Evolutionary conservation across 2,329 filamentous ascomycete genomes (phyloP).

Genomic region (Lasiodiplodia gonubiensis): DNA sequence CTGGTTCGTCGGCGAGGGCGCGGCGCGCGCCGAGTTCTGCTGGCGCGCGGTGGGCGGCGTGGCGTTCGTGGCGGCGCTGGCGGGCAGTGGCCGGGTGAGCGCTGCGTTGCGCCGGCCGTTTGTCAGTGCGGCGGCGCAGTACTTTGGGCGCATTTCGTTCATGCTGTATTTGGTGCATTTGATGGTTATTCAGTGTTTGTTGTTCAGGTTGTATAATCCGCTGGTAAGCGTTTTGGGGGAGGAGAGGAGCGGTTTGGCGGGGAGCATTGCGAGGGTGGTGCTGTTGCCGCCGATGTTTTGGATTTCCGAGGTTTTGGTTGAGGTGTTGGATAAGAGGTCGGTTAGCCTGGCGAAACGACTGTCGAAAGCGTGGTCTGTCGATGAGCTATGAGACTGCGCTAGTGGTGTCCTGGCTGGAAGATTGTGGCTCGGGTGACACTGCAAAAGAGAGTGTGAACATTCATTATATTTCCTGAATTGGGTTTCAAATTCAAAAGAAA

Average conservation of each 20-base stretch:
- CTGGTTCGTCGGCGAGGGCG: background rate
- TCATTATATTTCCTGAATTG: too few species aligned
- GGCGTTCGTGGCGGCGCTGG: constrained; percentile 1
- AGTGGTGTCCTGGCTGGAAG: too few species aligned
- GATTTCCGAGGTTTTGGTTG: background rate
- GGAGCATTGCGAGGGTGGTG: background rate
- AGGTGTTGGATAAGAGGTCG: constrained; percentile 2
- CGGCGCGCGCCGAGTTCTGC: background rate
- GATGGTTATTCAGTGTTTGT: background rate
- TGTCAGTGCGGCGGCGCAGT: background rate
- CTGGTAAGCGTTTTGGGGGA: background rate
- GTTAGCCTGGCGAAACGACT: background rate
- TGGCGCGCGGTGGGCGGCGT: constrained; percentile 1
- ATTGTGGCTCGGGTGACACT: too few species aligned
- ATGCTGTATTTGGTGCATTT: constrained; percentile 5
- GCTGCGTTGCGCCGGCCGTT: background rate
- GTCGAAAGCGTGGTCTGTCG: background rate
- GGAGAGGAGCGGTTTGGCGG: background rate
- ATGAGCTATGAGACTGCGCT: too few species aligned
- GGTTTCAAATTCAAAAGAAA: too few species aligned
- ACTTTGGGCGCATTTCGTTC: constrained; percentile 2
- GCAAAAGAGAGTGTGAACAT: too few species aligned
- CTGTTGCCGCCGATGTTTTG: background rate
- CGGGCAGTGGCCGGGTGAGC: background rate
- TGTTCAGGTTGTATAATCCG: background rate